Percentiles rank a stretch among this genome's conserved stretches.
Conservation (phyloP, 2,329 filamentous ascomycete species). For the Epichloe amarillans region DNA sequence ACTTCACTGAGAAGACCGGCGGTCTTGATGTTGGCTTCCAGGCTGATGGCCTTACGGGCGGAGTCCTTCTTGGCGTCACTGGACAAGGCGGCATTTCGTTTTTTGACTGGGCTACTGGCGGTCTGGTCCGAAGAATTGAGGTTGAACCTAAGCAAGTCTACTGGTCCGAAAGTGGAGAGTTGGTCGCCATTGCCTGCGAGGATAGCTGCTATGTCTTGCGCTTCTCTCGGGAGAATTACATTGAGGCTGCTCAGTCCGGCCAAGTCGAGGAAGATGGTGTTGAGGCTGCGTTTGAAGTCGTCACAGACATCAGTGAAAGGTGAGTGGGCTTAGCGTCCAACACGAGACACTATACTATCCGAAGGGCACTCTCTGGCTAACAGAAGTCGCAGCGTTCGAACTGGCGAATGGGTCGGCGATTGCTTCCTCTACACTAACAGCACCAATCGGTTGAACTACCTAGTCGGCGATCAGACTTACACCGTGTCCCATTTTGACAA, state of each 20-base stretch:
- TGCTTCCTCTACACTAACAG: constrained; percentile 98
- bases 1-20: constrained; percentile 83
- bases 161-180: constrained; percentile 94
- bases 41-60: constrained; percentile 80
- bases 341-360: not conserved
- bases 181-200: constrained; percentile 85
- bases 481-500: constrained; percentile 95
- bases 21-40: constrained; percentile 91
- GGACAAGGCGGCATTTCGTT: constrained; percentile 90
- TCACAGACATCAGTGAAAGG: constrained; percentile 90
- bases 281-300: constrained; percentile 89
- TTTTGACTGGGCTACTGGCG: constrained; percentile 90
- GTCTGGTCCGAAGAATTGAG: constrained; percentile 84
- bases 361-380: not conserved
- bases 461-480: constrained; percentile 95
- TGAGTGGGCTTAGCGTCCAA: constrained; percentile 21
- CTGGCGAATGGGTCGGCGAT: constrained; percentile 95
- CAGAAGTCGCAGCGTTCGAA: constrained; percentile 55
- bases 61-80: constrained; percentile 83
- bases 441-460: constrained; percentile 92
- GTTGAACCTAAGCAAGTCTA: constrained; percentile 65
- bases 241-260: constrained; percentile 69
- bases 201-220: constrained; percentile 91
- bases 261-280: constrained; percentile 83
- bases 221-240: constrained; percentile 79